These are phyloP conservation scores for Cladosporium sp. DNA, from an alignment of 2,329 filamentous ascomycete genomes.

Conservation along the genomic window DNA sequence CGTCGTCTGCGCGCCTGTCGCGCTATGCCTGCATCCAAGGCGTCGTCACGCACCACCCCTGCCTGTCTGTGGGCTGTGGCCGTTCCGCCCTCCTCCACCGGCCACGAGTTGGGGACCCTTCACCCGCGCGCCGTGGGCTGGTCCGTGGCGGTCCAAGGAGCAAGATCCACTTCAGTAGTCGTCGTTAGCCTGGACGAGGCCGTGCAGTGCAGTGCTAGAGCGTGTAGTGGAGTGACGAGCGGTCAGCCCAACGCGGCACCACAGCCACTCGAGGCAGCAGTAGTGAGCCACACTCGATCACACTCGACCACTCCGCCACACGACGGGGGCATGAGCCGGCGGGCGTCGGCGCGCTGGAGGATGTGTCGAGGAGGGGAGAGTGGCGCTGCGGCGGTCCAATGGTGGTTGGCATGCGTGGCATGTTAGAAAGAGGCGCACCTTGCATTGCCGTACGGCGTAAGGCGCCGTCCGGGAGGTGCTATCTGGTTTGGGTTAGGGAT, in stretches of 20 bases:
- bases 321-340: neutral
- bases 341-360: neutral
- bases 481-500: neutral
- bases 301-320: neutral
- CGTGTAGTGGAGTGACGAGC: neutral
- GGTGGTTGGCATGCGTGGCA: neutral
- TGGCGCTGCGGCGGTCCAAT: neutral
- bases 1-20: conserved; percentile 5
- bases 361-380: neutral
- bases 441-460: conserved; percentile 1
- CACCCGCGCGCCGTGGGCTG: neutral
- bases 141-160: neutral
- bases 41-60: conserved; percentile 8
- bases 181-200: neutral
- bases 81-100: neutral
- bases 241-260: conserved; percentile 1
- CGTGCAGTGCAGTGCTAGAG: neutral
- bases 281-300: neutral
- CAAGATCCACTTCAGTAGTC: neutral
- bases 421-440: neutral
- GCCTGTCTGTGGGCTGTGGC: neutral
- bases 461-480: neutral
- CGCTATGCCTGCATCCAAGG: neutral
- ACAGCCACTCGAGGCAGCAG: neutral
- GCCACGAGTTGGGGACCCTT: conserved; percentile 2